Conservation (phyloP, 805 yeast genomes). For the Groenewaldozyma salmanticensis region DNA sequence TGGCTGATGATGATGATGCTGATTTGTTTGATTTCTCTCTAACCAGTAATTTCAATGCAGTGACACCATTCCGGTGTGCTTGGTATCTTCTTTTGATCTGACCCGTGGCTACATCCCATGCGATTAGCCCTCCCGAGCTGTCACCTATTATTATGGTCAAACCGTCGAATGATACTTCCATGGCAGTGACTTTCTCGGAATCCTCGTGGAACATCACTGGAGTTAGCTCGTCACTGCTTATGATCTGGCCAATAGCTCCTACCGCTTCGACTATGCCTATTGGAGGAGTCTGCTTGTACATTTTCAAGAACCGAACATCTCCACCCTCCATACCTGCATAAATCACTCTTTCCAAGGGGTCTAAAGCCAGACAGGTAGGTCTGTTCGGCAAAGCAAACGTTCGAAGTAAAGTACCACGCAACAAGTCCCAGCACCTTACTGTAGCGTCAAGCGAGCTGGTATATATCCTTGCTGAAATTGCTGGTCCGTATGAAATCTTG, state of each 20-base stretch:
- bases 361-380: conserved; percentile 50
- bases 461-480: conserved; percentile 52
- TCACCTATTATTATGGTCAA: conserved; percentile 67
- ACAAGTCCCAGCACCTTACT: conserved; percentile 56
- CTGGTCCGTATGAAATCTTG: conserved; percentile 40
- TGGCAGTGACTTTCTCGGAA: conserved; percentile 36
- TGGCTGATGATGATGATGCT: conserved; percentile 3
- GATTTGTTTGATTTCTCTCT: conserved; percentile 5
- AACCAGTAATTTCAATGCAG: conserved; percentile 12
- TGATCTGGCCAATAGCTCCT: conserved; percentile 51
- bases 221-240: conserved; percentile 27
- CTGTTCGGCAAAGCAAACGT: conserved; percentile 63
- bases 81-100: conserved; percentile 25
- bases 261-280: conserved; percentile 40
- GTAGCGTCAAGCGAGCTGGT: conserved; percentile 70
- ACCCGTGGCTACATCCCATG: conserved; percentile 45
- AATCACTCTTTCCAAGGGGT: conserved; percentile 68
- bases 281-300: conserved; percentile 33
- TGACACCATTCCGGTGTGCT: conserved; percentile 17
- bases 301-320: conserved; percentile 42
- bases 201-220: conserved; percentile 18
- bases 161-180: conserved; percentile 66
- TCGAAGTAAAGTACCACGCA: conserved; percentile 39
- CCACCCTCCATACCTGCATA: conserved; percentile 67
- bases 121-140: conserved; percentile 51